Base-by-base conservation (phyloP, 768 basidiomycete genomes). In the Multifurca ochricompacta region DNA sequence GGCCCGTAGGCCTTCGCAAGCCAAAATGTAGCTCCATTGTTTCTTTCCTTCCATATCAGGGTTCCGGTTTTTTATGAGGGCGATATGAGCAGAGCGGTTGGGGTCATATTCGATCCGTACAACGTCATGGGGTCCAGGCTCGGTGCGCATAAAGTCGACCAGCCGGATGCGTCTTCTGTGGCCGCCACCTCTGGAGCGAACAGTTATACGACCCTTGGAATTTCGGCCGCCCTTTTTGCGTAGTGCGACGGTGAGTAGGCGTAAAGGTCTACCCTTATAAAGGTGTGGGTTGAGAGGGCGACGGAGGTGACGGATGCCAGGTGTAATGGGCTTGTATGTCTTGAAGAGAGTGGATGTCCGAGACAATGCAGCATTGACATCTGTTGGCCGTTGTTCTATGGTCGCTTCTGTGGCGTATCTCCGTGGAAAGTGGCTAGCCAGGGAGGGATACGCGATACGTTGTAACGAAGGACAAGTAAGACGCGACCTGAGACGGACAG, bases 21-120 rank as follows among this genome's bases (percentile, higher is more conserved):
- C 93, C 41, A 98, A 72, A 64, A 99, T 93, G 67, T 99, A 99
- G 64, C 82, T 87, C 83, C 87, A 95, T 62, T 73, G 77, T 56
- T 77, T 73, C 56, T 54, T 68, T 1, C 80, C 85, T 56, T 77
- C 73, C 30, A 78, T 74, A 8, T 66, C 66, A 3, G 75, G 67
- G 60, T 82, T 73, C 46, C 83, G 74, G 65, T 80, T 84, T 65
- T 76, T 77, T 65, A 97, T 66, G 56, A 99, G 78, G 2, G 96
- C 95, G 65, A 99, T 95, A 68, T 99, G 96, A 6, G 90, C 91
- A 32, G 85, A 88, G 40, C 96, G 78, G 4, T 88, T 88, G 0
- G 96, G 96, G 73, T 98, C 96, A 65, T 95, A 99, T 71, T 98
- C 96, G 61, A 99, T 90, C 43, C 96, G 80, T 3, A 94, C 78